These are phyloP conservation scores for Lactifluus echinatus DNA, from an alignment of 768 basidiomycete species.

Conservation along the genomic window DNA sequence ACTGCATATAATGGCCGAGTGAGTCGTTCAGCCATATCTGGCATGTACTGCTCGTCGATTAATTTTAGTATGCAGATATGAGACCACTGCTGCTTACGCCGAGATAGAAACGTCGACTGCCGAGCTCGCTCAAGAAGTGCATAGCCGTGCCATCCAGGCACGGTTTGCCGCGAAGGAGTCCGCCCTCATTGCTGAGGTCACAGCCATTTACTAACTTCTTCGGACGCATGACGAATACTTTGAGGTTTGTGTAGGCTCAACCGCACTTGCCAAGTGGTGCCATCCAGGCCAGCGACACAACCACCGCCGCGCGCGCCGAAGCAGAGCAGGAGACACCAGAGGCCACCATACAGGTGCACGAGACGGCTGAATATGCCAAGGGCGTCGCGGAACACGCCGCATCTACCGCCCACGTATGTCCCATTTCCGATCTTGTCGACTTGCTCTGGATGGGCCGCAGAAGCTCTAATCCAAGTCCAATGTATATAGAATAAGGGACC, in stretches of 20 bases:
- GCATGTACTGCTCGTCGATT: neutral
- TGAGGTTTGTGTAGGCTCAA: neutral
- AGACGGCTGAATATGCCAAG: slow-evolving; percentile 38
- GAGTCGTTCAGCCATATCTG: neutral
- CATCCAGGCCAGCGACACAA: slow-evolving; percentile 27
- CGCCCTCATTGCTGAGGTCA: slow-evolving; percentile 5
- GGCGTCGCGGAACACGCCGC: slow-evolving; percentile 46
- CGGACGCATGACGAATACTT: neutral
- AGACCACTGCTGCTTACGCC: slow-evolving; percentile 9
- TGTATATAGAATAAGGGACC: slow-evolving; percentile 13
- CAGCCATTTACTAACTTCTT: too few relatives aligned
- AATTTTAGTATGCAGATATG: slow-evolving; percentile 3
- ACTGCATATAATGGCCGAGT: slow-evolving; percentile 8
- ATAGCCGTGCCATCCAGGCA: neutral
- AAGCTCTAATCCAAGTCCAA: neutral
- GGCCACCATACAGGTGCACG: slow-evolving; percentile 38
- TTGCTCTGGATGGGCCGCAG: too few relatives aligned
- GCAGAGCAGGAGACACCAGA: slow-evolving; percentile 37
- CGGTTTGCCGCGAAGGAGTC: slow-evolving; percentile 10
- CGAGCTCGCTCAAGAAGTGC: slow-evolving; percentile 6
- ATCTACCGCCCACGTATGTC: slow-evolving; percentile 40
- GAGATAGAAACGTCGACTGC: slow-evolving; percentile 17
- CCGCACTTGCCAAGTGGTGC: neutral
- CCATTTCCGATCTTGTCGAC: neutral
- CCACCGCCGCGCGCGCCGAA: slow-evolving; percentile 47